phyloP scores from a whole-genome alignment of 228 moss, liverwort and hornwort genomes.

The Sphagnum fallax region DNA sequence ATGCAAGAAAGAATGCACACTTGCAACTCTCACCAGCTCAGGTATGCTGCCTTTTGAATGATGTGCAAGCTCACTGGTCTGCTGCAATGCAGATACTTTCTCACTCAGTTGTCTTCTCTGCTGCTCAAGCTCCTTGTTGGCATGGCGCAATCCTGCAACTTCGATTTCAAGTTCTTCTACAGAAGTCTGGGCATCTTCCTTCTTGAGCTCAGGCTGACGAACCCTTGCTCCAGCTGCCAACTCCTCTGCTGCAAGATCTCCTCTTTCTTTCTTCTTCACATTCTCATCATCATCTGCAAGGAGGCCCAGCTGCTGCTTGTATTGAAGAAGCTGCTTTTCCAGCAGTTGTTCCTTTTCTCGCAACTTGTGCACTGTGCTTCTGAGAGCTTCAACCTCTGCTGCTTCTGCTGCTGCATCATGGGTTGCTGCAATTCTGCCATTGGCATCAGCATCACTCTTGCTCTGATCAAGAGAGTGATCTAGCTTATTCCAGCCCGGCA shows the following conservation, averaged over 20 bases:
- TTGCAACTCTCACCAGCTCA: no score
- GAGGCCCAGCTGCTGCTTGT: conserved; percentile 37
- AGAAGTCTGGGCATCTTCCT: conserved; percentile 34
- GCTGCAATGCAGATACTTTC: conserved; percentile 29
- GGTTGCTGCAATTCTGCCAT: not conserved
- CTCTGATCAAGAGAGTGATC: conserved; percentile 37
- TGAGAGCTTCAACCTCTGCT: conserved; percentile 39
- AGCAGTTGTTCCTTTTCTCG: conserved; percentile 39
- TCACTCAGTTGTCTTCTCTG: conserved; percentile 40
- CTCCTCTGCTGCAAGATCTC: no score
- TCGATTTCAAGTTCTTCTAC: conserved; percentile 34
- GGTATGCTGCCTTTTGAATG: conserved; percentile 17
- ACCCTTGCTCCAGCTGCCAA: no score
- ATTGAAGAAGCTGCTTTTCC: conserved; percentile 38
- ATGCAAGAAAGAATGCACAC: no score
- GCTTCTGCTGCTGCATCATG: conserved; percentile 41
- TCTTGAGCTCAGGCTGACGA: conserved; percentile 14
- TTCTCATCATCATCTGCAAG: conserved; percentile 30
- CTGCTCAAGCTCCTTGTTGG: conserved; percentile 46
- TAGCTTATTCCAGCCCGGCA: conserved; percentile 10
- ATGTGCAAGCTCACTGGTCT: not conserved
- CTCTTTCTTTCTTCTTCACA: conserved; percentile 20
- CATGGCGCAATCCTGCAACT: conserved; percentile 37
- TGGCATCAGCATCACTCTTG: not conserved
- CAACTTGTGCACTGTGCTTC: conserved; percentile 28